Conservation (phyloP, 2,329 filamentous ascomycete species). For the Zalaria sp. region DNA sequence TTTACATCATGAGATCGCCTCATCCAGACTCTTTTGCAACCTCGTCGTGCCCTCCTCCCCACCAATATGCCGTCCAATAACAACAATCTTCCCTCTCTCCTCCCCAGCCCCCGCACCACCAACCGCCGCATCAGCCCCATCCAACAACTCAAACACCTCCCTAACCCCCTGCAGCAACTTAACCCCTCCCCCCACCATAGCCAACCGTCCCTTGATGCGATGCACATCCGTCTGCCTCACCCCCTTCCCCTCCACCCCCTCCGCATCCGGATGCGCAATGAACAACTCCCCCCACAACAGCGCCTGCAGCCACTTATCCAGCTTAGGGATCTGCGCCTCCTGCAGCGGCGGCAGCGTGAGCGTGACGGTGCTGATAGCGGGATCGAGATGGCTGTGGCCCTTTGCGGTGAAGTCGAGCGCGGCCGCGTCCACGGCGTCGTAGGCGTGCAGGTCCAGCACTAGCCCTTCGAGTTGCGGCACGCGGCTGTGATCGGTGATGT, state of each 20-base stretch:
- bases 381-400: constrained; percentile 83
- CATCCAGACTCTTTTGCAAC: constrained; percentile 16
- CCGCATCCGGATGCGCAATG: constrained; percentile 21
- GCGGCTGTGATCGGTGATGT: constrained; percentile 65
- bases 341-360: constrained; percentile 51
- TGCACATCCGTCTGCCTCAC: constrained; percentile 60
- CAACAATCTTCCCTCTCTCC: constrained; percentile 16
- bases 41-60: constrained; percentile 4
- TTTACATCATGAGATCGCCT: constrained; percentile 2
- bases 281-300: constrained; percentile 68
- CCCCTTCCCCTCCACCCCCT: neutral
- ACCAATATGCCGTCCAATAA: constrained; percentile 19
- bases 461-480: constrained; percentile 76
- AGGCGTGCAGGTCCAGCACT: constrained; percentile 81
- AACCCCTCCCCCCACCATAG: constrained; percentile 46
- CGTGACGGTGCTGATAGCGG: constrained; percentile 72
- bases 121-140: constrained; percentile 21
- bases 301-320: constrained; percentile 73
- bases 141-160: constrained; percentile 85
- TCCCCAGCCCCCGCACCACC: neutral
- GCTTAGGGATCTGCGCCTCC: constrained; percentile 39
- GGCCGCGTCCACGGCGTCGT: constrained; percentile 59
- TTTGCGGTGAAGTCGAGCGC: constrained; percentile 54
- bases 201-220: constrained; percentile 68
- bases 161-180: constrained; percentile 84